phyloP scores from a whole-genome alignment of 495 filamentous ascomycete genomes.

The Ramalina intermedia region DNA sequence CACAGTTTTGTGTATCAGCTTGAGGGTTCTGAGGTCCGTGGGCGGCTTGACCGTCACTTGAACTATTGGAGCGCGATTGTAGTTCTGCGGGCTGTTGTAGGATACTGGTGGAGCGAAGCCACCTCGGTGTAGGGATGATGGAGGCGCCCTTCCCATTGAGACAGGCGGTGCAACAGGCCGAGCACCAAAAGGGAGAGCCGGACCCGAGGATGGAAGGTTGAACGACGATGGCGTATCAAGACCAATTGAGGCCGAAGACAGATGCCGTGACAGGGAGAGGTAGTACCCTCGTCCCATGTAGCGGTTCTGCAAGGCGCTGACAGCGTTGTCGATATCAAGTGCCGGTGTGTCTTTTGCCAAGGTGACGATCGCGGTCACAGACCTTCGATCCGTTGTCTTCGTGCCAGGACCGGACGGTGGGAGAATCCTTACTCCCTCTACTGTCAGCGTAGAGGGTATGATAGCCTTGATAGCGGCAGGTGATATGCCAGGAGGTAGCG shows the following conservation, averaged over 20 bases:
- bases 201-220: conserved; percentile 31
- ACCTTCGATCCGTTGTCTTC: conserved; percentile 52
- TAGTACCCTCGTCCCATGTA: conserved; percentile 85
- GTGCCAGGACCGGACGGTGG: conserved; percentile 39
- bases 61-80: conserved; percentile 27
- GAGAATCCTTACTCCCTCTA: conserved; percentile 69
- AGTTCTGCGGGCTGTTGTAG: conserved; percentile 32
- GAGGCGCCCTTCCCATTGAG: conserved; percentile 37
- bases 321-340: conserved; percentile 69
- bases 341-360: conserved; percentile 72
- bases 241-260: conserved; percentile 65
- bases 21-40: conserved; percentile 61
- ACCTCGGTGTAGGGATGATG: conserved; percentile 42
- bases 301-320: conserved; percentile 64
- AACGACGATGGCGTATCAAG: conserved; percentile 35
- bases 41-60: conserved; percentile 67
- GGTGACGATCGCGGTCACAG: conserved; percentile 69
- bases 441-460: conserved; percentile 49
- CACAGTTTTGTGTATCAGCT: conserved; percentile 76
- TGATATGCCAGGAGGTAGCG: conserved; percentile 49
- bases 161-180: conserved; percentile 41
- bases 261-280: conserved; percentile 62
- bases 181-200: conserved; percentile 73
- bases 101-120: conserved; percentile 72
- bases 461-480: conserved; percentile 59